Conservation (phyloP, 306 rosid species). For the Ammopiptanthus mongolicus region DNA sequence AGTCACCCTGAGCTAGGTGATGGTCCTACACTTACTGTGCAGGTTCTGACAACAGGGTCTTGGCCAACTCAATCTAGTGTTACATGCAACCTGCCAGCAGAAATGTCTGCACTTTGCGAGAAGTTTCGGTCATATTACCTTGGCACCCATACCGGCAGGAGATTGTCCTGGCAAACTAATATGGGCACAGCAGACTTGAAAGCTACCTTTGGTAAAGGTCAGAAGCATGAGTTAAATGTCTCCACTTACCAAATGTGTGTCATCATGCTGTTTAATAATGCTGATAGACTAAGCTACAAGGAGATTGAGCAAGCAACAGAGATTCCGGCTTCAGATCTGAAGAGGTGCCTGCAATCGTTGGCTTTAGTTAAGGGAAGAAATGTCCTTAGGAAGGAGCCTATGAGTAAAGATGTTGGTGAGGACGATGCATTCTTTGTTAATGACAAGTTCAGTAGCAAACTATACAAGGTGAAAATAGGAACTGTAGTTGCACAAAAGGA, state of each 20-base stretch:
- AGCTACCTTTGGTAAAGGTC: constrained; percentile 77
- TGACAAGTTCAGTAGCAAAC: constrained; percentile 67
- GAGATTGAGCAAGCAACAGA: constrained; percentile 82
- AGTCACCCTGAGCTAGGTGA: constrained; percentile 53
- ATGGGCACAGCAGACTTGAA: constrained; percentile 85
- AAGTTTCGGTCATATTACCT: constrained; percentile 76
- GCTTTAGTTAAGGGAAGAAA: constrained; percentile 85
- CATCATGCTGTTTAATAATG: constrained; percentile 71
- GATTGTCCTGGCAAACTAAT: constrained; percentile 82
- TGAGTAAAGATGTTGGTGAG: constrained; percentile 77
- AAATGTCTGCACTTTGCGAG: constrained; percentile 66
- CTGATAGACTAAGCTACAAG: constrained; percentile 61
- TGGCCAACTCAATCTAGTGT: constrained; percentile 79
- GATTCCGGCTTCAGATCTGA: constrained; percentile 66
- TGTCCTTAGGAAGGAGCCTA: constrained; percentile 79
- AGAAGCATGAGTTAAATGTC: constrained; percentile 78
- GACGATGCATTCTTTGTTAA: constrained; percentile 66
- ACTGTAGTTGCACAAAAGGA: constrained; percentile 83
- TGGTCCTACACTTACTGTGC: constrained; percentile 71
- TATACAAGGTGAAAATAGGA: constrained; percentile 77
- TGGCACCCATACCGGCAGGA: constrained; percentile 68
- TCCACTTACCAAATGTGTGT: constrained; percentile 89
- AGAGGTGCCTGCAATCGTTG: constrained; percentile 81
- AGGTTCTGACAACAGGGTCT: constrained; percentile 73
- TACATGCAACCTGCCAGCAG: constrained; percentile 78